These are phyloP conservation scores for Lentinula sp. DNA, from an alignment of 768 basidiomycete species.

Conservation along the genomic window DNA sequence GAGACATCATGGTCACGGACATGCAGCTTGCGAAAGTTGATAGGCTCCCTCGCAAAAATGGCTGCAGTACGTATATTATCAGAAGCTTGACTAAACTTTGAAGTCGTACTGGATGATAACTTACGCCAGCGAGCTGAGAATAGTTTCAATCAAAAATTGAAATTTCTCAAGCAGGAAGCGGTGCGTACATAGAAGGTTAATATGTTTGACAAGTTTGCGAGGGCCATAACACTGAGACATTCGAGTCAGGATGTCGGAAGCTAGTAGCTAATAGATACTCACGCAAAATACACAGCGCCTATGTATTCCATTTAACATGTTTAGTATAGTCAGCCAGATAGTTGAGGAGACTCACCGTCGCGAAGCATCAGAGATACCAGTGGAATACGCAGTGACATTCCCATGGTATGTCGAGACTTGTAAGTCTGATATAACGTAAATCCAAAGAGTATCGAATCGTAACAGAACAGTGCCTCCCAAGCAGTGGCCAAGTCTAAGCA, in stretches of 20 bases:
- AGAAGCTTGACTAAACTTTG: slow-evolving; percentile 9
- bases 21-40: slow-evolving; percentile 49
- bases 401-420: slow-evolving; percentile 21
- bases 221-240: slow-evolving; percentile 39
- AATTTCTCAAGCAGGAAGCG: neutral
- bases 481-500: neutral
- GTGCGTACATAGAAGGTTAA: slow-evolving; percentile 29
- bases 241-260: slow-evolving; percentile 1
- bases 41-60: slow-evolving; percentile 37
- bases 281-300: slow-evolving; percentile 57
- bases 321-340: neutral
- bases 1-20: slow-evolving; percentile 47
- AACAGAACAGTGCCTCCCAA: slow-evolving; percentile 41
- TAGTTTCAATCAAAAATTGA: neutral
- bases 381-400: slow-evolving; percentile 21
- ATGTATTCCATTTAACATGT: neutral
- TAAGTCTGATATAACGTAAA: slow-evolving; percentile 44
- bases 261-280: slow-evolving; percentile 13
- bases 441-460: slow-evolving; percentile 40
- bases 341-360: slow-evolving; percentile 34
- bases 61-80: slow-evolving; percentile 20
- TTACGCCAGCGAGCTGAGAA: slow-evolving; percentile 14
- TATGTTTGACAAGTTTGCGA: slow-evolving; percentile 45
- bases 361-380: slow-evolving; percentile 37
- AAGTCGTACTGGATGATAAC: slow-evolving; percentile 19